A percentile compares a stretch with the other conserved stretches of the same genome.
Conservation (phyloP, 1,139 yeast species). For the Casaregolazyma suthepensis region DNA sequence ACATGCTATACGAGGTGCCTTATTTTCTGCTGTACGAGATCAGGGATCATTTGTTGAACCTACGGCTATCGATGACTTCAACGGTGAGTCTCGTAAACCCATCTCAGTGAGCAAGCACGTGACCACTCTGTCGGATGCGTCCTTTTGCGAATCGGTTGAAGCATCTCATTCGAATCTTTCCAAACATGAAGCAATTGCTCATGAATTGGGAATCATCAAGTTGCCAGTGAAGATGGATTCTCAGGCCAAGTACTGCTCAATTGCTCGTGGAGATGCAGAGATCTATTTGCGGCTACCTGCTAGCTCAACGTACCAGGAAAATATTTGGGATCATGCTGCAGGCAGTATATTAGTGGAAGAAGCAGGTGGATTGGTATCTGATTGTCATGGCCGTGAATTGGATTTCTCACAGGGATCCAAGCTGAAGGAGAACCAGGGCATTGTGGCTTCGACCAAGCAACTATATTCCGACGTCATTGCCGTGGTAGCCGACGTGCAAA, state of each 20-base stretch:
- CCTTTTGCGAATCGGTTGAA: constrained; percentile 95
- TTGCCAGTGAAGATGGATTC: constrained; percentile 63
- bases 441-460: constrained; percentile 73
- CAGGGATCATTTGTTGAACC: constrained; percentile 39
- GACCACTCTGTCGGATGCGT: constrained; percentile 39
- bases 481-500: constrained; percentile 21
- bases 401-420: constrained; percentile 87
- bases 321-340: constrained; percentile 99
- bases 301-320: constrained; percentile 70
- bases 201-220: constrained; percentile 55
- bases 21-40: constrained; percentile 71
- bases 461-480: constrained; percentile 58
- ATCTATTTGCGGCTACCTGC: constrained; percentile 84
- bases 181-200: constrained; percentile 73
- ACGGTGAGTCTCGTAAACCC: constrained; percentile 1
- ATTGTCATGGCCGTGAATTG: constrained; percentile 62
- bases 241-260: constrained; percentile 90
- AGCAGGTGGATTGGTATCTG: constrained; percentile 89
- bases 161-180: constrained; percentile 92
- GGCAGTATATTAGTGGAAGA: constrained; percentile 82
- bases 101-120: constrained; percentile 31
- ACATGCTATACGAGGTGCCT: constrained; percentile 43
- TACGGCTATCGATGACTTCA: constrained; percentile 10
- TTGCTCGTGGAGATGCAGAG: constrained; percentile 90
- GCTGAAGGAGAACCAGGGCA: constrained; percentile 70